These are phyloP conservation scores for Tetrahymena elliotti DNA, from an alignment of 73 alveolate species.

Conservation along the genomic window DNA sequence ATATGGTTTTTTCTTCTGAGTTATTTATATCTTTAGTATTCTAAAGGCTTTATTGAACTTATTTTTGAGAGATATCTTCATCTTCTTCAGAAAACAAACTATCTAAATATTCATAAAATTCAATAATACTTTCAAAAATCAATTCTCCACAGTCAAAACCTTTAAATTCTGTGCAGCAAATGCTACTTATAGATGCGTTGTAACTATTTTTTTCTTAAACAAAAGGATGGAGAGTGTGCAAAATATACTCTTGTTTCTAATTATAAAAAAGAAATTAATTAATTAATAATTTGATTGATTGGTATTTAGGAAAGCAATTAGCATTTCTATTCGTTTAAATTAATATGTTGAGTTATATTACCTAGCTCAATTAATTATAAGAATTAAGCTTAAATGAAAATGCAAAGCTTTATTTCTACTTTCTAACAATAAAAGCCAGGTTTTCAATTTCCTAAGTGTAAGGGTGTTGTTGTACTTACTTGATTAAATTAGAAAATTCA, in stretches of 20 bases:
- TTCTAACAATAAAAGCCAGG: neutral
- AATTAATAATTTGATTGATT: neutral
- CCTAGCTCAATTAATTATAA: neutral
- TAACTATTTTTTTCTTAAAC: neutral
- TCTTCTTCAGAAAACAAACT: neutral
- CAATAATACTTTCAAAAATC: neutral
- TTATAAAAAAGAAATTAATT: neutral
- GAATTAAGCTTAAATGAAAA: neutral
- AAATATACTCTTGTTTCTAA: neutral
- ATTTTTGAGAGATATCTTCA: neutral
- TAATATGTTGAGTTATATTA: neutral
- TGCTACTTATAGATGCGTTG: neutral
- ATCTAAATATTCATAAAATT: neutral
- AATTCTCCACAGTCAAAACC: neutral
- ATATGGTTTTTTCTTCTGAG: neutral
- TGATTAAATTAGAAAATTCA: neutral
- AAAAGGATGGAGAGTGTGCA: neutral
- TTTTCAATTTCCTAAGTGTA: neutral
- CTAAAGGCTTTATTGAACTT: neutral
- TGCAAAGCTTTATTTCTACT: neutral
- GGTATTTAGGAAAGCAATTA: neutral
- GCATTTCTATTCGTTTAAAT: neutral
- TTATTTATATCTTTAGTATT: neutral
- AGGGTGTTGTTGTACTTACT: neutral
- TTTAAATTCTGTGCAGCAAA: neutral